These are phyloP conservation scores for Thielaviopsis ethacetica DNA, from an alignment of 2,329 filamentous ascomycete genomes.

Conservation along the genomic window DNA sequence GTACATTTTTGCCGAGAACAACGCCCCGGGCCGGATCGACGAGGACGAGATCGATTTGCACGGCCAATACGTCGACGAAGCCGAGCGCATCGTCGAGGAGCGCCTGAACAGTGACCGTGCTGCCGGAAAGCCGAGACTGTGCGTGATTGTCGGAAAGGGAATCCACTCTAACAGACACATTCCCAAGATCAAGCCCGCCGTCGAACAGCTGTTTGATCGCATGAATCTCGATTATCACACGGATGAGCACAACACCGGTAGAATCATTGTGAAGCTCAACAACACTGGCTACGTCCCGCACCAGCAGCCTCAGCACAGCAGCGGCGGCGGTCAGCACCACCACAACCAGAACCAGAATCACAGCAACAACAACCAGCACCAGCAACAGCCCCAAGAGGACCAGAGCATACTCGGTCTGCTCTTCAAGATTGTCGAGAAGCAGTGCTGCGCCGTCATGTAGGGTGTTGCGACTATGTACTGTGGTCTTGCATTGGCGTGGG, in stretches of 20 bases:
- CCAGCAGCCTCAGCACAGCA: conserved; percentile 21
- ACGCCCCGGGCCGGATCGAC: conserved; percentile 56
- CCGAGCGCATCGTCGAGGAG: conserved; percentile 75
- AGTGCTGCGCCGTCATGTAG: conserved; percentile 65
- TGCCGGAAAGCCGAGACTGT: conserved; percentile 64
- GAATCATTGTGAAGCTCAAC: conserved; percentile 75
- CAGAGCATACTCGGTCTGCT: conserved; percentile 19
- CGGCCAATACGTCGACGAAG: conserved; percentile 80
- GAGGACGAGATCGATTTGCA: conserved; percentile 85
- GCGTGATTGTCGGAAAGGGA: conserved; percentile 92
- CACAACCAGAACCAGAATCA: conserved; percentile 11
- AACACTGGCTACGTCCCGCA: conserved; percentile 45
- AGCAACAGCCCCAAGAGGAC: conserved; percentile 22
- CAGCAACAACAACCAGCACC: conserved; percentile 16
- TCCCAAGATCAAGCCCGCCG: conserved; percentile 89
- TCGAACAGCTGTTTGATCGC: conserved; percentile 73
- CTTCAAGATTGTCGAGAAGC: conserved; percentile 40
- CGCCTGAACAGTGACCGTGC: conserved; percentile 64
- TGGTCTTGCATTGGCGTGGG: not conserved
- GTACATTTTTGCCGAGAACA: conserved; percentile 92
- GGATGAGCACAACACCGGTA: conserved; percentile 66
- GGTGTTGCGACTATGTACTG: not conserved
- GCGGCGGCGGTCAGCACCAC: conserved; percentile 18
- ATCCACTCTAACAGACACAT: conserved; percentile 71
- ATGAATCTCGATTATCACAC: conserved; percentile 68